Conservation (phyloP, 2,329 filamentous ascomycete species). For the Meredithiella fracta region DNA sequence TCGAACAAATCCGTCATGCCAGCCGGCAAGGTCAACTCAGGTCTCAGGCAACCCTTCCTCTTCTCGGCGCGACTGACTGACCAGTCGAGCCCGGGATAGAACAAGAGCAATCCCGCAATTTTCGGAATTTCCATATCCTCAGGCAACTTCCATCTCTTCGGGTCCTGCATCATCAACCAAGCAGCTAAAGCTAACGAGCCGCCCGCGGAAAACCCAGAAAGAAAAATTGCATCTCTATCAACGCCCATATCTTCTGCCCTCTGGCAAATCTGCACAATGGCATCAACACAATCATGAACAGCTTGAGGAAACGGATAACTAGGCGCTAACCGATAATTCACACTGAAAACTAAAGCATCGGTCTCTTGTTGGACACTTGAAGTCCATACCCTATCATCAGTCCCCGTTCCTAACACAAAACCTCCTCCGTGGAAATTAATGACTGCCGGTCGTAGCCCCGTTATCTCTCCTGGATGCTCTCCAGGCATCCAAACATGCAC, state of each 20-base stretch:
- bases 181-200: slow-evolving; percentile 37
- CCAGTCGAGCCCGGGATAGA: slow-evolving; percentile 48
- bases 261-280: slow-evolving; percentile 41
- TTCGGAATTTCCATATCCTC: slow-evolving; percentile 21
- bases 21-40: slow-evolving; percentile 41
- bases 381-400: slow-evolving; percentile 47
- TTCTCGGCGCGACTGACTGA: slow-evolving; percentile 39
- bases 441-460: slow-evolving; percentile 28
- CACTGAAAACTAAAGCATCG: slow-evolving; percentile 43
- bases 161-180: slow-evolving; percentile 30
- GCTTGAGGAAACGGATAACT: slow-evolving; percentile 47
- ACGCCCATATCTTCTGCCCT: slow-evolving; percentile 41
- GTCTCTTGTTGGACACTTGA: slow-evolving; percentile 33
- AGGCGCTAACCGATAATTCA: slow-evolving; percentile 53
- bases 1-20: slow-evolving; percentile 47
- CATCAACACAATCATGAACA: slow-evolving; percentile 49
- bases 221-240: slow-evolving; percentile 37
- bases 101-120: slow-evolving; percentile 38
- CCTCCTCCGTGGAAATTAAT: slow-evolving; percentile 54
- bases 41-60: slow-evolving; percentile 34
- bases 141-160: slow-evolving; percentile 24
- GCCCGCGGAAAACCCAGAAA: slow-evolving; percentile 49
- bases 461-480: too few species aligned
- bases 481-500: slow-evolving; percentile 31
- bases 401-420: slow-evolving; percentile 45